Base-by-base conservation (phyloP, 805 yeast genomes). In the Myxozyma neotropica region DNA sequence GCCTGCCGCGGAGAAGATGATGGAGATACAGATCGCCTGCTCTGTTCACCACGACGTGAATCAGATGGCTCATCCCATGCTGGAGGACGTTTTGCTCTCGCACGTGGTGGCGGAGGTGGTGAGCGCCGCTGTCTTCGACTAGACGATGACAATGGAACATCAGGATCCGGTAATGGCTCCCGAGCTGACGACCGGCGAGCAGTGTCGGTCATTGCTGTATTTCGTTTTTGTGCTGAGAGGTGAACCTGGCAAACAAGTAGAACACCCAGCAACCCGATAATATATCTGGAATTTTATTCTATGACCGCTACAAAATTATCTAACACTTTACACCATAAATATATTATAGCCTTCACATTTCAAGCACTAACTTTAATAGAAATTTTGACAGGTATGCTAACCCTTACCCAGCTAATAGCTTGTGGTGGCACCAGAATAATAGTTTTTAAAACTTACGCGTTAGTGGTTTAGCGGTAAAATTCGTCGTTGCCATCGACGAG, bases 381-480 rank as follows among this genome's bases (percentile, higher is more conserved):
- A 29, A 29, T 7, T 29, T 6, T 29, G 33, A 6, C 33, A 4
- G 21, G 2, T 38, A 19, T 38, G 21, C 6, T n/a, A 38, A 17
- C 17, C 6, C 4, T 5, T n/a, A 19, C 21, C 23, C 21, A 7
- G 4, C 4, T 38, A 8, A n/a, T 38, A 8, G 43, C 17, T 13
- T 4, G 8, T n/a, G 10, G n/a, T 4, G 8, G 43, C n/a, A 17
- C 43, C 7, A 17, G n/a, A 36, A 24, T 3, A 1, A 10, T 35
- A 36, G 21, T 36, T 38, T 4, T 36, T 4, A 21, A 6, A 47
- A 66, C 3, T 15, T 2, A 7, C 61, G 80, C 80, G 79, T 75
- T 70, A 73, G 78, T 77, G 80, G 80, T 77, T 77, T 78, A 77
- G 80, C 77, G 80, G 80, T 77, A 77, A 76, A 77, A 77, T 76